Evolutionary conservation across 495 filamentous ascomycete genomes (phyloP), one percentile per base, ranked within the genome.

Genomic region (Sordaria brevicollis): DNA sequence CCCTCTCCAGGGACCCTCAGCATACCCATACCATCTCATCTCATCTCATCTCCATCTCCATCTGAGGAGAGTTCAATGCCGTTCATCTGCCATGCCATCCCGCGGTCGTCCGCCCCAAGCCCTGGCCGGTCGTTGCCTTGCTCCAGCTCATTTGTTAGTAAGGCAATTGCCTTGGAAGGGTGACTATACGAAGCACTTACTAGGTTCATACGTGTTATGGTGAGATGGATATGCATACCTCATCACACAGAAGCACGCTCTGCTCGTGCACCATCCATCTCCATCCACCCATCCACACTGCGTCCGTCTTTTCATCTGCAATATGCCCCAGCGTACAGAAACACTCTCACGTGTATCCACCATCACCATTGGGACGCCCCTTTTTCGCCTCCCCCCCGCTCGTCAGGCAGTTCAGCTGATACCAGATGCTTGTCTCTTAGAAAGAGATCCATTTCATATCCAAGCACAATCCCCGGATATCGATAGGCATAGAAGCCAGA

Each of bases 131-230:
- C 49, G 49, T 33, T 62, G 25, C 49, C 25, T 62, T 33, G 15
- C 5, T 62, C 49, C 25, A 6, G 49, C 49, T 29, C 49, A 21
- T 33, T 41, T 65, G 34, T 67, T 68, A 57, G 67, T 57, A 38
- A 70, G 67, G 38, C 43, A 72, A 71, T 74, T 73, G 69, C 67
- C 73, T 36, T 76, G 74, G 72, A 74, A 74, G 71, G 34, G 49
- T 38, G 57, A 43, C 65, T 71, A 70, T 66, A 70, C 72, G 67
- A 71, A 68, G 57, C 67, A 62, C 49, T 62, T 31, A 31, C 13
- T 7, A 13, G 25, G 13, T 17, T 62, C 25, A 31, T 62, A 31
- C 13, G 25, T 62, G 49, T 17, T 62, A 29, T 62, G 15, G 49
- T 17, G 49, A 62, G 49, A 62, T 31, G 49, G 25, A 33, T 62